phyloP scores from a whole-genome alignment of 441 rosid species.

The Brassica balearica region DNA sequence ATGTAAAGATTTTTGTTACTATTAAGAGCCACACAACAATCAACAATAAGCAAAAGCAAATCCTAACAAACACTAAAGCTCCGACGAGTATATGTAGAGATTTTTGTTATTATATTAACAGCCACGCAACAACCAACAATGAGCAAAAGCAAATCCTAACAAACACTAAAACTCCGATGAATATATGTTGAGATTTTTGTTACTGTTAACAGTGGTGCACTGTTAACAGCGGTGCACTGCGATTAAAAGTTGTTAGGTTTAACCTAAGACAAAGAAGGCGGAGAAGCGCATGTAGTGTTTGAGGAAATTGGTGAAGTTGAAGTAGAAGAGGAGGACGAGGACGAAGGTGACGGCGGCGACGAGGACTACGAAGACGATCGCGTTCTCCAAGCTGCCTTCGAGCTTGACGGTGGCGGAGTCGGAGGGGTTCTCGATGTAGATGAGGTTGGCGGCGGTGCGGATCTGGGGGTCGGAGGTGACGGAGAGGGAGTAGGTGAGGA shows the following conservation, averaged over 20 bases:
- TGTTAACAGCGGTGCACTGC: no score
- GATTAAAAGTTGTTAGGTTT: no score
- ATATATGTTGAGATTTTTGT: no score
- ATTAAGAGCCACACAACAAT: no score
- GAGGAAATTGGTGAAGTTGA: constrained; percentile 86
- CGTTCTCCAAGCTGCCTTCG: constrained; percentile 84
- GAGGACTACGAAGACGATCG: constrained; percentile 80
- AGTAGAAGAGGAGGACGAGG: constrained; percentile 86
- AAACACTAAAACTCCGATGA: no score
- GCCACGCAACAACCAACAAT: no score
- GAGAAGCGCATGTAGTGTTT: constrained; percentile 97
- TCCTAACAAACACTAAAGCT: no score
- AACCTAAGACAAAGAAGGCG: constrained; percentile 77
- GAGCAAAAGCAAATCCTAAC: neutral
- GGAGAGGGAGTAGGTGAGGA: constrained; percentile 85
- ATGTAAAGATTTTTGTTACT: no score
- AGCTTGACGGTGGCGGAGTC: constrained; percentile 79
- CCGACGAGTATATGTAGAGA: no score
- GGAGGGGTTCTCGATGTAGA: constrained; percentile 82
- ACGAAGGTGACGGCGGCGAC: constrained; percentile 81
- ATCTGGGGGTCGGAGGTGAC: constrained; percentile 65
- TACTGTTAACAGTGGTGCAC: no score
- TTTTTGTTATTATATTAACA: no score
- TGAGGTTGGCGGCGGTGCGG: constrained; percentile 93
- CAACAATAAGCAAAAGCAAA: neutral